These are phyloP conservation scores for Camelina sativa DNA, from an alignment of 345 rosid genomes.

Conservation along the genomic window DNA sequence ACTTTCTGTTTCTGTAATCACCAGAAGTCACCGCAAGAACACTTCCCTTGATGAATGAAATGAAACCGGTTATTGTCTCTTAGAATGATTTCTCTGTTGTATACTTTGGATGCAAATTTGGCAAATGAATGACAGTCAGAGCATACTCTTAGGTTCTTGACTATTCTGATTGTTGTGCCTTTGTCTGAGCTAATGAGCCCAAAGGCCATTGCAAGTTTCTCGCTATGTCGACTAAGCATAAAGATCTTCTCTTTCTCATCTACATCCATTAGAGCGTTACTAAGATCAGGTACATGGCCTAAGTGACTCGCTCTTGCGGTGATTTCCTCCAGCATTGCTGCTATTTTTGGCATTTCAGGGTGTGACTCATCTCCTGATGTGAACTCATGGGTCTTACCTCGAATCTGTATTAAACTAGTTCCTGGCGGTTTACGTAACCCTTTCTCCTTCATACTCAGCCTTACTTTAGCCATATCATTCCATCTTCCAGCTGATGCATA, in stretches of 20 bases:
- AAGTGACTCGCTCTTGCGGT: slow-evolving; percentile 46
- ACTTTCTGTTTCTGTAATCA: slow-evolving; percentile 16
- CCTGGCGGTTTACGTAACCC: slow-evolving; percentile 63
- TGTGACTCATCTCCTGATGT: slow-evolving; percentile 64
- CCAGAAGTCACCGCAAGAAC: slow-evolving; percentile 68
- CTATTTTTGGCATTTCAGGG: slow-evolving; percentile 52
- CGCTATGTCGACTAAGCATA: slow-evolving; percentile 61
- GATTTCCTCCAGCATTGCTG: slow-evolving; percentile 57
- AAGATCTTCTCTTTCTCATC: slow-evolving; percentile 60
- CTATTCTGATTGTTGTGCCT: slow-evolving; percentile 51
- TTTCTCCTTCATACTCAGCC: slow-evolving; percentile 59
- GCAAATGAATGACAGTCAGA: slow-evolving; percentile 68
- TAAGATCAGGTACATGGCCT: slow-evolving; percentile 61
- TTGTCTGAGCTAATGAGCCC: slow-evolving; percentile 56
- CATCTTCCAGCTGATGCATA: slow-evolving; percentile 71
- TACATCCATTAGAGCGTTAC: slow-evolving; percentile 59
- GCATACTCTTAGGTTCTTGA: slow-evolving; percentile 66
- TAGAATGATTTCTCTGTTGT: slow-evolving; percentile 54
- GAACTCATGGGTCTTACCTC: slow-evolving; percentile 56
- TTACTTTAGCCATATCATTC: slow-evolving; percentile 59
- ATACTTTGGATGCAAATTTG: slow-evolving; percentile 50
- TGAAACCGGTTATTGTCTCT: slow-evolving; percentile 69
- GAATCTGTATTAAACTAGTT: slow-evolving; percentile 53
- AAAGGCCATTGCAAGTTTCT: slow-evolving; percentile 67
- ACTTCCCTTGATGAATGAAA: slow-evolving; percentile 52